Evolutionary conservation across 805 yeast species (phyloP), one percentile per base, ranked within the genome.

Genomic region (Candida sanyiensis): DNA sequence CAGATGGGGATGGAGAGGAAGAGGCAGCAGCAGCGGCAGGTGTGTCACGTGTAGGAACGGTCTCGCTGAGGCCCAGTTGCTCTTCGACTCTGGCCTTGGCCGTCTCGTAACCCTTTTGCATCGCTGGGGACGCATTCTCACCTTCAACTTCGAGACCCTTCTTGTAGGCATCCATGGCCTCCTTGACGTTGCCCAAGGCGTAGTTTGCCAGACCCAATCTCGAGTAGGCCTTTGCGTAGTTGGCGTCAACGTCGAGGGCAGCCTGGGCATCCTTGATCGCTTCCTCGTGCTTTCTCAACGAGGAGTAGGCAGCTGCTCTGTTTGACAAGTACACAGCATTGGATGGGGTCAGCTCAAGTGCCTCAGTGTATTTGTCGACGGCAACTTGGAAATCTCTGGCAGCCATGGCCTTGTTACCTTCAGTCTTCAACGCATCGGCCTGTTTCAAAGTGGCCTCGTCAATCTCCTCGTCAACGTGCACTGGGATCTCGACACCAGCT

Each of bases 231-330:
- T 90, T 89, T 23, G 96, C 79, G 53, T 86, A 93, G 6, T 67
- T 53, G 38, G 96, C 83, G 57, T 90, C 88, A 37, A 80, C 66
- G 44, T 75, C 72, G 41, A 87, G 79, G 29, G 98, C 96, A 39
- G 69, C 67, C 53, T 83, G 73, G 21, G 97, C 96, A 60, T 93
- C 98, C 32, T 67, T 67, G 28, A 83, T 74, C 3, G 98, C 97
- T 46, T 73, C 66, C 12, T 76, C 82, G 57, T 84, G 89, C 44
- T 87, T 68, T 46, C 77, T 73, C 22, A 74, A 54, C 6, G 96
- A 85, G 9, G 95, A 83, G 63, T 84, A 79, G 3, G 97, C 97
- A 30, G 98, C 98, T 11, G 98, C 97, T 57, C 98, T 79, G 66
- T 93, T 93, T 25, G 97, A 88, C 45, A 74, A 76, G 62, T 81